phyloP scores from a whole-genome alignment of 2,329 filamentous ascomycete species.

The Dactylellina leptospora region DNA sequence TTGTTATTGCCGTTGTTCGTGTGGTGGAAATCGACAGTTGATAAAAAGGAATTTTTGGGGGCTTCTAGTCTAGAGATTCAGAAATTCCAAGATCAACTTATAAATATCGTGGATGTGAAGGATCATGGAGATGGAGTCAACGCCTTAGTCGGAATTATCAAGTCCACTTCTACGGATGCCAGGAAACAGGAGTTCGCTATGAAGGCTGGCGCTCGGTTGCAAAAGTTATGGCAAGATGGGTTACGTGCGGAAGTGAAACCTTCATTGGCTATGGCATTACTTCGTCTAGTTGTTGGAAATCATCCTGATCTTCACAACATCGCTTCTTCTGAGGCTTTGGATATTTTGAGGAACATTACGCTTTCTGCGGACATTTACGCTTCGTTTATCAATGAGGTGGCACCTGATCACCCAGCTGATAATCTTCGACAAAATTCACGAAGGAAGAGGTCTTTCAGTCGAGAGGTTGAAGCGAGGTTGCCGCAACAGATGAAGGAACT shows the following conservation, averaged over 20 bases:
- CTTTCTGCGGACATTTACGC: conserved; percentile 64
- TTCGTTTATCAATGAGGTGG: conserved; percentile 39
- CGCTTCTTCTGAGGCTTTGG: conserved; percentile 70
- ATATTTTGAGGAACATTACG: conserved; percentile 76
- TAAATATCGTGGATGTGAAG: conserved; percentile 66
- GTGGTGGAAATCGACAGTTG: conserved; percentile 71
- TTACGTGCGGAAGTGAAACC: conserved; percentile 51
- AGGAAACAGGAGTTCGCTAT: conserved; percentile 37
- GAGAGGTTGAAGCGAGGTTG: conserved; percentile 58
- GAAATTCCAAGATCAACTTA: conserved; percentile 66
- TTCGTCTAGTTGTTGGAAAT: conserved; percentile 55
- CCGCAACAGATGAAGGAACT: conserved; percentile 70
- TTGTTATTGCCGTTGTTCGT: conserved; percentile 78
- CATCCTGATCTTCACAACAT: conserved; percentile 54
- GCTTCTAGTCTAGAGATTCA: conserved; percentile 61
- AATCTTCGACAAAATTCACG: conserved; percentile 31
- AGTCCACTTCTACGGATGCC: conserved; percentile 26
- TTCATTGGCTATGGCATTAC: conserved; percentile 45
- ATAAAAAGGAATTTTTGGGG: conserved; percentile 64
- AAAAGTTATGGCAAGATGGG: conserved; percentile 42
- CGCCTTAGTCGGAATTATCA: conserved; percentile 60
- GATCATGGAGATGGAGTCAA: conserved; percentile 68
- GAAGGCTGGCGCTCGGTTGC: conserved; percentile 50
- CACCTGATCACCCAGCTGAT: conserved; percentile 33
- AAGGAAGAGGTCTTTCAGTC: conserved; percentile 70